A percentile compares a stretch with the other conserved stretches of the same genome.
Conservation (phyloP, 768 basidiomycete species). For the Serpula lacrymans region DNA sequence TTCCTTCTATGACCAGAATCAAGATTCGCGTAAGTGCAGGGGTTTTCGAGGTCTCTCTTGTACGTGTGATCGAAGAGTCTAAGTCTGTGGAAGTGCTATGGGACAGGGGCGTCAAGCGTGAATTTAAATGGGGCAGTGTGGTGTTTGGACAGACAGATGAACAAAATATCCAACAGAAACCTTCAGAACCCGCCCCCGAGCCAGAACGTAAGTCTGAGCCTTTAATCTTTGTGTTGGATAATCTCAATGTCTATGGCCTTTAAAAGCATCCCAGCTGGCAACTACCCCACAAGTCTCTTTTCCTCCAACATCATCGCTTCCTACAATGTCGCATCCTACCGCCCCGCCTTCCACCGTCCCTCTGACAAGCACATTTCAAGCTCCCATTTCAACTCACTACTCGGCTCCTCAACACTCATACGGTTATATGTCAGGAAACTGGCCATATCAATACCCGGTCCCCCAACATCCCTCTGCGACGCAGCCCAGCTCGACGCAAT, state of each 20-base stretch:
- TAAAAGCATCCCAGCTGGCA: too few species aligned
- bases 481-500: slow-evolving; percentile 12
- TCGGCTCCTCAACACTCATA: slow-evolving; percentile 16
- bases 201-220: slow-evolving; percentile 39
- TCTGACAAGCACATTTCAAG: slow-evolving; percentile 12
- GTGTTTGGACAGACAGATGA: slow-evolving; percentile 73
- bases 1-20: slow-evolving; percentile 72
- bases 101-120: slow-evolving; percentile 68
- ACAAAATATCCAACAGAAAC: slow-evolving; percentile 66
- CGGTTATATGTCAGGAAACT: slow-evolving; percentile 23
- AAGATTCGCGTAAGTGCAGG: slow-evolving; percentile 83
- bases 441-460: slow-evolving; percentile 28
- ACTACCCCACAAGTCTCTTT: slow-evolving; percentile 17
- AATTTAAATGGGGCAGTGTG: slow-evolving; percentile 82
- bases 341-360: slow-evolving; percentile 20
- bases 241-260: slow-evolving; percentile 9
- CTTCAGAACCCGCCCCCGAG: slow-evolving; percentile 49
- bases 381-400: slow-evolving; percentile 13
- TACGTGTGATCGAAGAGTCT: slow-evolving; percentile 66
- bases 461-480: slow-evolving; percentile 13
- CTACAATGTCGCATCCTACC: slow-evolving; percentile 10
- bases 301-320: slow-evolving; percentile 22
- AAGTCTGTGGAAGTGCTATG: slow-evolving; percentile 78
- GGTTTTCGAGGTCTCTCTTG: slow-evolving; percentile 80
- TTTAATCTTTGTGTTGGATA: not conserved